Base-by-base conservation (phyloP, 345 rosid species). In the Balakata baccata region DNA sequence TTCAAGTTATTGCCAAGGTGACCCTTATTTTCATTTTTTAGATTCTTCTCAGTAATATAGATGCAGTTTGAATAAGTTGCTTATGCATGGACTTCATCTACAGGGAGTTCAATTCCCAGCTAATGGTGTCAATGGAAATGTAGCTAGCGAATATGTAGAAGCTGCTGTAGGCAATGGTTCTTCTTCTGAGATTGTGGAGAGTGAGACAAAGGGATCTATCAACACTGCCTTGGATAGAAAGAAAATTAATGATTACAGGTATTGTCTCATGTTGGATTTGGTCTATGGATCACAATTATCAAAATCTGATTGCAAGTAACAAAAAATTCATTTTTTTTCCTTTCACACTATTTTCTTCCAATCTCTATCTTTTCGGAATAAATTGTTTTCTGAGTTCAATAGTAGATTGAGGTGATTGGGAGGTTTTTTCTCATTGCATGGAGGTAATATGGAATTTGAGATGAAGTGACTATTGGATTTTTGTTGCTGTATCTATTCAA, bases 1-100 rank as follows among this genome's bases (percentile, higher is more conserved):
- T 87, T 81, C 94, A 92, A 89, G 86, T 92, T 54, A 83, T 92
- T 83, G 94, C 94, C 0, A 87, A 85, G 92, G 98, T 89, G 82
- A 77, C 62, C 69, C 43, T 61, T 25, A 65, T 68, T 41, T 52
- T 50, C 34, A 11, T 1, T 63, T 64, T 72, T 64, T 58, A 61
- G 70, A 60, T 38, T 37, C 47, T 66, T 68, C 37, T 43, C 64
- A 4, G 71, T 72, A 58, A 41, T 71, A 74, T 39, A 66, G 66
- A 59, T 51, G 2, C 47, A 17, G 23, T 54, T 73, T 58, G 39
- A 64, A 71, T 13, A 51, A 45, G 73, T 38, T 78, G 39, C 70
- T 67, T 70, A 49, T 39, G 20, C 43, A 25, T 79, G 64, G 70
- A 53, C 3, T 51, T 66, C 78, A 13, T 78, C 29, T 80, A 38